phyloP scores from a whole-genome alignment of 768 basidiomycete species.

The Suillus clintonianus region DNA sequence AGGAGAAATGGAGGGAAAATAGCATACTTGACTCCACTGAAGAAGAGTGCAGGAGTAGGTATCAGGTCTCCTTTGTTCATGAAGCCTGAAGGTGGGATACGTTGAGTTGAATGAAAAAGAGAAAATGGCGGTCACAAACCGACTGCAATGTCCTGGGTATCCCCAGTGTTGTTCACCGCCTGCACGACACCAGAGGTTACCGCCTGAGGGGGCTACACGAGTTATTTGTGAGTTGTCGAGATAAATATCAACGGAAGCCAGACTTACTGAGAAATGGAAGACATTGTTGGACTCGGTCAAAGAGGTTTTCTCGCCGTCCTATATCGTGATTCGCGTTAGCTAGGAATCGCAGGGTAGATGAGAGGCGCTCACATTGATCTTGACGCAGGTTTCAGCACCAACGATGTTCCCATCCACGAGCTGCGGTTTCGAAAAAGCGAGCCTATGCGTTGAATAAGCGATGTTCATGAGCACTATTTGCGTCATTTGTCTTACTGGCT shows the following conservation, averaged over 20 bases:
- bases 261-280: not conserved
- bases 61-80: not conserved
- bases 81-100: not conserved
- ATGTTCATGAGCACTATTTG: not conserved
- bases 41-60: not conserved
- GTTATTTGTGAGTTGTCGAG: not conserved
- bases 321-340: not conserved
- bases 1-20: not conserved
- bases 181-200: not conserved
- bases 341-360: too few species aligned
- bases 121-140: not conserved
- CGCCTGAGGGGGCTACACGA: not conserved
- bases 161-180: not conserved
- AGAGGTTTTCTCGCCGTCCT: not conserved
- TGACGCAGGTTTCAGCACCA: not conserved
- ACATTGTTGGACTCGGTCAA: not conserved
- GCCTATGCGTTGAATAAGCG: not conserved
- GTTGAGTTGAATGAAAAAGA: too few species aligned
- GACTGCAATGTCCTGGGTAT: not conserved
- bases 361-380: not conserved
- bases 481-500: not conserved
- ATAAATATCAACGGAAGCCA: not conserved
- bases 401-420: not conserved
- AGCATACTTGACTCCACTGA: not conserved
- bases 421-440: not conserved